phyloP scores from a whole-genome alignment of 345 rosid genomes.

The Kandelia obovata region DNA sequence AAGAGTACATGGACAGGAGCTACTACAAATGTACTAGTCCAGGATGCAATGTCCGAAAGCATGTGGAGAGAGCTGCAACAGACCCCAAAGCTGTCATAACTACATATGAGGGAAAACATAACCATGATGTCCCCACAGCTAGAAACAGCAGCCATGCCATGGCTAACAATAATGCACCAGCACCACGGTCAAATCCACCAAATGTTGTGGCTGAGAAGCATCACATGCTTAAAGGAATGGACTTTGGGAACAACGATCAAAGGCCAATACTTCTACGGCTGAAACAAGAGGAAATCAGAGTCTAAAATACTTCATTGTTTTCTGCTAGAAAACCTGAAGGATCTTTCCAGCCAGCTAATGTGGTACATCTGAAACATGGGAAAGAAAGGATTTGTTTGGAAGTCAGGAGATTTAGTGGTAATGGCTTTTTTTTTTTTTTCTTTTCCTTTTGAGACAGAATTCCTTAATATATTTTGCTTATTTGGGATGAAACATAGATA shows the following conservation, averaged over 20 bases:
- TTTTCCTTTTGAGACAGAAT: neutral
- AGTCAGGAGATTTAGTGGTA: neutral
- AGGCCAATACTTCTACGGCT: slow-evolving; percentile 60
- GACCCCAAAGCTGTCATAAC: slow-evolving; percentile 90
- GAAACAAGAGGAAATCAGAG: slow-evolving; percentile 67
- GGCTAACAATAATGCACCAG: slow-evolving; percentile 19
- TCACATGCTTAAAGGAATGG: slow-evolving; percentile 36
- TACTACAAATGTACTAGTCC: slow-evolving; percentile 83
- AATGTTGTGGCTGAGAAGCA: slow-evolving; percentile 30
- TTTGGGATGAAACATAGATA: slow-evolving; percentile 2
- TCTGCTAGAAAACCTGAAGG: neutral
- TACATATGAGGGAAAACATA: slow-evolving; percentile 95
- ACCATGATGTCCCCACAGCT: slow-evolving; percentile 76
- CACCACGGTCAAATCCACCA: slow-evolving; percentile 27
- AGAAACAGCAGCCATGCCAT: slow-evolving; percentile 50
- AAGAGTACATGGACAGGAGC: slow-evolving; percentile 47
- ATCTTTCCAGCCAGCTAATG: slow-evolving; percentile 13
- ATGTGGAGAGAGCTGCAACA: slow-evolving; percentile 87
- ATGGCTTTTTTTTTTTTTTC: slow-evolving; percentile 4
- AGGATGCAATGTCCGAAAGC: slow-evolving; percentile 91
- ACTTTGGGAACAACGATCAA: slow-evolving; percentile 46
- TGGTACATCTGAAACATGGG: slow-evolving; percentile 11
- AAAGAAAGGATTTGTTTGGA: neutral
- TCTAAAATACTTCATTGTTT: slow-evolving; percentile 23
- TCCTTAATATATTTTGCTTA: neutral